These are phyloP conservation scores for Apiotrichum gracile DNA, from an alignment of 1,284 basidiomycete genomes.

Conservation along the genomic window DNA sequence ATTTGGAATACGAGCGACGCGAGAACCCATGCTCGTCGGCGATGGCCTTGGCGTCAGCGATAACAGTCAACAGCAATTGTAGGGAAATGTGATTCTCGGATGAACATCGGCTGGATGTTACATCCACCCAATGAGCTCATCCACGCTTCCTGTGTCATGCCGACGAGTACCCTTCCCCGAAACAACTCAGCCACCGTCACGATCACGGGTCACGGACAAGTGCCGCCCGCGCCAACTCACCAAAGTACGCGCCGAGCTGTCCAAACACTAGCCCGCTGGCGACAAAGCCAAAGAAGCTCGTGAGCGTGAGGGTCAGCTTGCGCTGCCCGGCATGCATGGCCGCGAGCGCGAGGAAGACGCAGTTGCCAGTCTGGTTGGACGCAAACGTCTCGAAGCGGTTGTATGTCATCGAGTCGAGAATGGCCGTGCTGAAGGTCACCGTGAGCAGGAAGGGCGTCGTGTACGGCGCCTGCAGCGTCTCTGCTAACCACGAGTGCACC, in stretches of 20 bases:
- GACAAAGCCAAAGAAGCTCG: slow-evolving; percentile 18
- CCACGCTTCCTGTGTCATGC: too few species aligned
- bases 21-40: slow-evolving; percentile 16
- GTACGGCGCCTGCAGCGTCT: not conserved
- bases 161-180: too few species aligned
- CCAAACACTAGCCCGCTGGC: slow-evolving; percentile 22
- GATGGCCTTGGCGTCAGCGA: slow-evolving; percentile 15
- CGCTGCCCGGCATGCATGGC: slow-evolving; percentile 5
- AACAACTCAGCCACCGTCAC: too few species aligned
- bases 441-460: not conserved
- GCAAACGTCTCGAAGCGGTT: slow-evolving; percentile 12
- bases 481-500: not conserved
- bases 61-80: too few species aligned
- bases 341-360: slow-evolving; percentile 14
- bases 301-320: slow-evolving; percentile 10
- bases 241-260: slow-evolving; percentile 20
- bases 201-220: too few species aligned
- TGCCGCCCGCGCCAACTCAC: too few species aligned
- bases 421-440: slow-evolving; percentile 2
- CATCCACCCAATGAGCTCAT: too few species aligned
- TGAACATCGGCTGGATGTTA: too few species aligned
- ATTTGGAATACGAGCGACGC: slow-evolving; percentile 12
- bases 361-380: slow-evolving; percentile 19
- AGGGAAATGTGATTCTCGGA: too few species aligned
- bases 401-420: slow-evolving; percentile 17